A percentile compares a stretch with the other conserved stretches of the same genome.
Conservation (phyloP, 2,329 filamentous ascomycete genomes). For the Cadophora gregata region DNA sequence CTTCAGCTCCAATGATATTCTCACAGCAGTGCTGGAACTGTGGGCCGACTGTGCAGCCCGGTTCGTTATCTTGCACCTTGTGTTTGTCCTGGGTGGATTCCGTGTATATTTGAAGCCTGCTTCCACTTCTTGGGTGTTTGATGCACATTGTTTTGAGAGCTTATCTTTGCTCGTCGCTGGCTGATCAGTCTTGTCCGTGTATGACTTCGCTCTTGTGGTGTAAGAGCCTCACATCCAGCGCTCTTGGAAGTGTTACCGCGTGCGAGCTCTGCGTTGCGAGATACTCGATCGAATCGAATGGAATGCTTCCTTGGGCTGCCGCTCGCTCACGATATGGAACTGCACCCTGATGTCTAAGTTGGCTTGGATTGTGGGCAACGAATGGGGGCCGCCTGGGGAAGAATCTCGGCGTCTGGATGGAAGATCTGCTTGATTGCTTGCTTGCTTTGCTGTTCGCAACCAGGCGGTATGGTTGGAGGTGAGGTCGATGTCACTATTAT, state of each 20-base stretch:
- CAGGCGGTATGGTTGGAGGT: background rate
- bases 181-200: constrained; percentile 1
- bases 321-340: constrained; percentile 1
- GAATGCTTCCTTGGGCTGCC: background rate
- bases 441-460: background rate
- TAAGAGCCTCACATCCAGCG: background rate
- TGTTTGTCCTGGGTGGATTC: constrained; percentile 14
- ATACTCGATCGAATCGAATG: background rate
- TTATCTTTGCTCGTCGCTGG: constrained; percentile 6
- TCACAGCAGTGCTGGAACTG: background rate
- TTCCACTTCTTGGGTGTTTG: constrained; percentile 12
- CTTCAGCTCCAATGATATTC: background rate
- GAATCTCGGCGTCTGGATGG: constrained; percentile 1
- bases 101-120: constrained; percentile 14
- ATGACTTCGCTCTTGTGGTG: background rate
- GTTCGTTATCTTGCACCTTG: constrained; percentile 2
- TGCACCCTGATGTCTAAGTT: background rate
- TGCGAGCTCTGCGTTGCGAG: background rate
- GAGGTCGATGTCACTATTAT: background rate
- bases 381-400: constrained; percentile 4
- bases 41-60: background rate
- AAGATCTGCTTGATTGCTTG: background rate
- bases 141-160: constrained; percentile 1
- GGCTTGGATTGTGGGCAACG: background rate
- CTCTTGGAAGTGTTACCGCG: constrained; percentile 13